Evolutionary conservation across 306 rosid genomes (phyloP).

Genomic region (Vigna trinervia): DNA sequence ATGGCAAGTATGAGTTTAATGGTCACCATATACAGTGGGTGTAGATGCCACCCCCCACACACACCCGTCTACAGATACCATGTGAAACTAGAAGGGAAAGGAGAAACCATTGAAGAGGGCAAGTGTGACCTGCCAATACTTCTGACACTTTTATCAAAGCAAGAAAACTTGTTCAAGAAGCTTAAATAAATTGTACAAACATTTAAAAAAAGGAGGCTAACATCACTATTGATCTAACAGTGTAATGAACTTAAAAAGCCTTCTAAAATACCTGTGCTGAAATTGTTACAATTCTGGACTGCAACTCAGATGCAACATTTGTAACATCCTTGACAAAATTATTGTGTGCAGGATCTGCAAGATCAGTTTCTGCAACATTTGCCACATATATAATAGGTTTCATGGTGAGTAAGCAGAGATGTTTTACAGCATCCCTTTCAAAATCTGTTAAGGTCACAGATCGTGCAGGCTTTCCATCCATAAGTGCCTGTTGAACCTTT

Average conservation of each 20-base stretch:
- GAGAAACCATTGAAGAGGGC: neutral
- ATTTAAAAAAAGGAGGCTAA: constrained; percentile 4
- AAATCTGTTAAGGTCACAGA: constrained; percentile 81
- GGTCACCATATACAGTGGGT: neutral
- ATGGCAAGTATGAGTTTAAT: neutral
- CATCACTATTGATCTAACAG: neutral
- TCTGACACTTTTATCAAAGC: neutral
- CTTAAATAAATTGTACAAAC: neutral
- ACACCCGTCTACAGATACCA: neutral
- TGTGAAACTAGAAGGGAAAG: neutral
- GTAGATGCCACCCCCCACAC: neutral
- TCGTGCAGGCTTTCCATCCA: constrained; percentile 97
- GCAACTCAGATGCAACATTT: constrained; percentile 74
- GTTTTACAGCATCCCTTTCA: constrained; percentile 80
- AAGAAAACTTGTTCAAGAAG: neutral
- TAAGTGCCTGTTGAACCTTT: constrained; percentile 72
- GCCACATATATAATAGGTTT: constrained; percentile 90
- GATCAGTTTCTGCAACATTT: constrained; percentile 92
- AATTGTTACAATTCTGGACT: constrained; percentile 85
- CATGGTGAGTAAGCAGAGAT: constrained; percentile 92
- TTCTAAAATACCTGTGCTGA: constrained; percentile 81
- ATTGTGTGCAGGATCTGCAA: constrained; percentile 76
- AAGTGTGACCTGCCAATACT: constrained; percentile 12
- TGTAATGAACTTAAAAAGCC: neutral
- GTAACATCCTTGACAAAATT: constrained; percentile 68